A percentile compares a stretch with the other conserved stretches of the same genome.
Evolutionary conservation across 1,284 basidiomycete species (phyloP).

Genomic region (Sanguinoderma infundibulare): DNA sequence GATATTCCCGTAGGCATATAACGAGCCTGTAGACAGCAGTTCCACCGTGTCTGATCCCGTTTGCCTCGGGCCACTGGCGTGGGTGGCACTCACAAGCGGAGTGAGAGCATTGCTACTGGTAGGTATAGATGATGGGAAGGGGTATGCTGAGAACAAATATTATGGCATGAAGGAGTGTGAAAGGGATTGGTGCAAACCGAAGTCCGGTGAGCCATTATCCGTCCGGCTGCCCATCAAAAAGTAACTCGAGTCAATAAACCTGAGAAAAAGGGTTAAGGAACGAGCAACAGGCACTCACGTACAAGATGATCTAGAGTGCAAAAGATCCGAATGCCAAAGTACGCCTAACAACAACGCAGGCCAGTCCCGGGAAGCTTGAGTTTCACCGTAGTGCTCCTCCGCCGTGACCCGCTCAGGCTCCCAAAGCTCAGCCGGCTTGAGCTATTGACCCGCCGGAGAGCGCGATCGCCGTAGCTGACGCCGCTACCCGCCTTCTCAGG

Average conservation of each 20-base stretch:
- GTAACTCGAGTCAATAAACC: conserved; percentile 2
- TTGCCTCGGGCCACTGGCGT: conserved; percentile 10
- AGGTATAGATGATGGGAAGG: conserved; percentile 30
- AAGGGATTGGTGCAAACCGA: not conserved
- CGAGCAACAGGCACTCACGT: conserved; percentile 15
- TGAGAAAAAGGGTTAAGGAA: conserved; percentile 17
- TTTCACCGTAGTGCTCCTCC: conserved; percentile 55
- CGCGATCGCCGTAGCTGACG: conserved; percentile 95
- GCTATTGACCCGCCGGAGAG: conserved; percentile 84
- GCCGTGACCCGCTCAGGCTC: conserved; percentile 67
- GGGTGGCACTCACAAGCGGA: conserved; percentile 24
- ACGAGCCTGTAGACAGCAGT: conserved; percentile 14
- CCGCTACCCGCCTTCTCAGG: conserved; percentile 94
- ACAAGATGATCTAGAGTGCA: conserved; percentile 10
- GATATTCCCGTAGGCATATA: conserved; percentile 20
- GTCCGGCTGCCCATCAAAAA: conserved; percentile 6
- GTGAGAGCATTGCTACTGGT: conserved; percentile 18
- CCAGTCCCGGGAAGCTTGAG: conserved; percentile 63
- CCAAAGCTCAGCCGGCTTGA: conserved; percentile 83
- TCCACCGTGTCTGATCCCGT: conserved; percentile 23
- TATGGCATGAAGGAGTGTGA: conserved; percentile 24
- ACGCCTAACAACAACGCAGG: conserved; percentile 36
- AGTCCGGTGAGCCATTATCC: conserved; percentile 4
- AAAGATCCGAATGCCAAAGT: conserved; percentile 8
- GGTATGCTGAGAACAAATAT: conserved; percentile 24